Conservation (phyloP, 106 monocot genomes). For the Acorus gramineus region DNA sequence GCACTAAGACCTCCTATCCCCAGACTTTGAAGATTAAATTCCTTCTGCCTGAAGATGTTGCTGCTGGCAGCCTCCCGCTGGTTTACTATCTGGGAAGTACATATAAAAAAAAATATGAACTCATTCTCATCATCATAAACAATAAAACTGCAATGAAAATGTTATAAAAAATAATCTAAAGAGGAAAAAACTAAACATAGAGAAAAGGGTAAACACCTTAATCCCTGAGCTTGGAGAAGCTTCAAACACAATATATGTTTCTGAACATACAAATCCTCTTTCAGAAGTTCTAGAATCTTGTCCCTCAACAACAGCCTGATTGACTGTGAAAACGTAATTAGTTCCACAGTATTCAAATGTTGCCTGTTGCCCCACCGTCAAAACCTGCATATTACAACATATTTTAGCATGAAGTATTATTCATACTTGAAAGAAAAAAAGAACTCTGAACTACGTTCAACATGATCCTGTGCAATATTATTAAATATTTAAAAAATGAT, state of each 20-base stretch:
- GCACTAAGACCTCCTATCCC: slow-evolving; percentile 89
- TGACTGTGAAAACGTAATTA: slow-evolving; percentile 80
- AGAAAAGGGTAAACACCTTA: slow-evolving; percentile 37
- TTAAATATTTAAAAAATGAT: no score
- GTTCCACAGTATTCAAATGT: slow-evolving; percentile 77
- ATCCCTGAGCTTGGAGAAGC: slow-evolving; percentile 76
- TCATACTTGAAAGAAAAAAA: no score
- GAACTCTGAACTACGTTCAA: no score
- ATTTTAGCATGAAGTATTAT: no score
- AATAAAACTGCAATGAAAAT: not conserved
- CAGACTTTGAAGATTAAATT: slow-evolving; percentile 88
- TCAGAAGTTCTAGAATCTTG: slow-evolving; percentile 42
- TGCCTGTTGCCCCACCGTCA: slow-evolving; percentile 79
- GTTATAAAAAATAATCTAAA: not conserved
- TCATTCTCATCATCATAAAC: not conserved
- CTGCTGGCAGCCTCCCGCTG: slow-evolving; percentile 83
- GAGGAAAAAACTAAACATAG: not conserved
- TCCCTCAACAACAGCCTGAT: slow-evolving; percentile 76
- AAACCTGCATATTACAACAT: slow-evolving; percentile 40
- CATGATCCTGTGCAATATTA: no score
- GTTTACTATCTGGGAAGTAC: slow-evolving; percentile 44
- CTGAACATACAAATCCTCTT: slow-evolving; percentile 64
- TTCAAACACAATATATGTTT: slow-evolving; percentile 92
- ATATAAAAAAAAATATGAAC: no score
- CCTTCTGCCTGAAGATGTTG: slow-evolving; percentile 85